Evolutionary conservation across 768 basidiomycete species (phyloP).

Genomic region (Suillus hirtellus): DNA sequence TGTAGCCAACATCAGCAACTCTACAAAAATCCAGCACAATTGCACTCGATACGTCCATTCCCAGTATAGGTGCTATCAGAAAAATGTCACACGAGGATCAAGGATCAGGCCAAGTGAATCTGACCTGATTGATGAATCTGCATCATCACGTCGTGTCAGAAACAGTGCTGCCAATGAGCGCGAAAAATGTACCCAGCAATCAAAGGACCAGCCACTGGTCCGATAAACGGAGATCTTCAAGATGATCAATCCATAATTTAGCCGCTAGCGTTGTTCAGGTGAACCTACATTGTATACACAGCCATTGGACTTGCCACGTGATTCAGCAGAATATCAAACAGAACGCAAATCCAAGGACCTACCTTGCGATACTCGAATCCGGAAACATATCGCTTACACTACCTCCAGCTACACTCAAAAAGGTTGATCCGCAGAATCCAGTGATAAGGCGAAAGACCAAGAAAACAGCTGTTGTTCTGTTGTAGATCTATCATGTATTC

Average conservation of each 20-base stretch:
- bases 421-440: slow-evolving; percentile 56
- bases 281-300: slow-evolving; percentile 44
- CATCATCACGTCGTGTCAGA: slow-evolving; percentile 3
- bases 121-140: slow-evolving; percentile 71
- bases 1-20: slow-evolving; percentile 50
- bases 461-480: slow-evolving; percentile 45
- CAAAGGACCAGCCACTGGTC: slow-evolving; percentile 56
- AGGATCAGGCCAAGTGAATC: slow-evolving; percentile 10
- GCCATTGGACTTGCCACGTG: slow-evolving; percentile 51
- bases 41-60: slow-evolving; percentile 78
- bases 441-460: slow-evolving; percentile 61
- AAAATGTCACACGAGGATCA: slow-evolving; percentile 3
- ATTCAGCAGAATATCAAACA: slow-evolving; percentile 12
- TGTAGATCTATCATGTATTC: background rate
- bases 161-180: background rate
- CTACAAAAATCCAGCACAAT: slow-evolving; percentile 65
- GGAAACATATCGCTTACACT: slow-evolving; percentile 58
- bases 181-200: slow-evolving; percentile 50
- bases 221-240: slow-evolving; percentile 50
- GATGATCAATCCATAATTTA: background rate
- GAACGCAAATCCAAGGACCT: slow-evolving; percentile 20
- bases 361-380: slow-evolving; percentile 61
- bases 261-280: background rate
- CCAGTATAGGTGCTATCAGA: slow-evolving; percentile 56
- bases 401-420: slow-evolving; percentile 63